Evolutionary conservation across 2,329 filamentous ascomycete species (phyloP).

Genomic region (Microsporum canis): DNA sequence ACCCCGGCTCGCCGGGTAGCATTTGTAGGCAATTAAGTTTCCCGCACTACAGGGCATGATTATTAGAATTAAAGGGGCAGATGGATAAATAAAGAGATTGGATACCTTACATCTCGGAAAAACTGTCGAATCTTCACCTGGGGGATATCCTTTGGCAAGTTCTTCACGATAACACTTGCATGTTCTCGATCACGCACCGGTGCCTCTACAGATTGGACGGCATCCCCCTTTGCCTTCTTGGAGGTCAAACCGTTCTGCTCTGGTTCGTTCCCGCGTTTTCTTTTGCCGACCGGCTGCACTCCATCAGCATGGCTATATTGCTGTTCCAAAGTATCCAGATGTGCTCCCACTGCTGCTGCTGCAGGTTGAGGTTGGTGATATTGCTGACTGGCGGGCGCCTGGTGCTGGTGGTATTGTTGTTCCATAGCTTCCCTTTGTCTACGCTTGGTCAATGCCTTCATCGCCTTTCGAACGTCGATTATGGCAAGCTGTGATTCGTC

Average conservation of each 20-base stretch:
- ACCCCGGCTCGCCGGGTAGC: constrained; percentile 50
- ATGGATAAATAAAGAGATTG: not conserved
- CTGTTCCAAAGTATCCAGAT: constrained; percentile 13
- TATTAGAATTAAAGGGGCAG: not conserved
- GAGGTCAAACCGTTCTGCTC: constrained; percentile 42
- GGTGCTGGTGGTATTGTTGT: constrained; percentile 11
- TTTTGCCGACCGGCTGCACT: constrained; percentile 42
- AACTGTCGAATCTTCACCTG: constrained; percentile 72
- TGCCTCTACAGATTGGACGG: constrained; percentile 22
- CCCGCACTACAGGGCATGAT: constrained; percentile 46
- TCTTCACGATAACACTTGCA: constrained; percentile 68
- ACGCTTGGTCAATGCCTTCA: constrained; percentile 51
- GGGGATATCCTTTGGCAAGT: constrained; percentile 58
- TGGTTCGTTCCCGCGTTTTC: constrained; percentile 55
- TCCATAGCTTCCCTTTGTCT: constrained; percentile 48
- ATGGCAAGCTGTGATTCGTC: constrained; percentile 62
- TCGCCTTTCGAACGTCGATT: constrained; percentile 59
- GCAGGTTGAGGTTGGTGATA: constrained; percentile 9
- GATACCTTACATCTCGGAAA: constrained; percentile 56
- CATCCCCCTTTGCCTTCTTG: constrained; percentile 56
- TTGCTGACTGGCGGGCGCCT: constrained; percentile 7
- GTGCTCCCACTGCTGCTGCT: constrained; percentile 10
- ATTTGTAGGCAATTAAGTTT: constrained; percentile 67
- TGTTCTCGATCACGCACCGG: constrained; percentile 81
- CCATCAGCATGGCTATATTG: constrained; percentile 18